A percentile compares a stretch with the other conserved stretches of the same genome.
phyloP scores from a whole-genome alignment of 768 basidiomycete species.

The Mycena indigotica region DNA sequence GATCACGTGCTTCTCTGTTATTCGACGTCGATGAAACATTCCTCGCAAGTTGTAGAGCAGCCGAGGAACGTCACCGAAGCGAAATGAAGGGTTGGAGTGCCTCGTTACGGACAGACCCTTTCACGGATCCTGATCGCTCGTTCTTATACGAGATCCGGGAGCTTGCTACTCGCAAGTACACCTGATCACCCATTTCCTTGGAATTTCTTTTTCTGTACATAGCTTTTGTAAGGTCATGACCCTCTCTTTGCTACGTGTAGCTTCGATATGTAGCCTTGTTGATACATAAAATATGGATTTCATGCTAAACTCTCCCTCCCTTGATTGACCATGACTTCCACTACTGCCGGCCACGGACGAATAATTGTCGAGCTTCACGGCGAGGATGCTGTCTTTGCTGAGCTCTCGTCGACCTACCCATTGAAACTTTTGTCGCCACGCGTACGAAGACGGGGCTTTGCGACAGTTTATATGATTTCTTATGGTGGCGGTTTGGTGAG shows the following conservation, averaged over 20 bases:
- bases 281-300: constrained; percentile 25
- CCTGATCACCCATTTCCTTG: constrained; percentile 28
- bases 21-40: constrained; percentile 79
- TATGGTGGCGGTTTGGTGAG: constrained; percentile 94
- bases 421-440: constrained; percentile 84
- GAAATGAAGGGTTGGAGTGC: constrained; percentile 86
- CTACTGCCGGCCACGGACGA: constrained; percentile 55
- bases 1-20: constrained; percentile 78
- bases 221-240: constrained; percentile 13
- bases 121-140: constrained; percentile 56
- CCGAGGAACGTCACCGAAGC: constrained; percentile 78
- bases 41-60: constrained; percentile 66
- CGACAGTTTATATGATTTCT: constrained; percentile 74
- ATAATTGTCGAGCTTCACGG: constrained; percentile 58
- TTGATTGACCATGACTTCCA: constrained; percentile 28
- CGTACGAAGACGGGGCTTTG: constrained; percentile 50
- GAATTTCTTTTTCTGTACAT: constrained; percentile 10
- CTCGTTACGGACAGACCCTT: constrained; percentile 39
- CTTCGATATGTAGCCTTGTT: constrained; percentile 35
- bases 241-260: constrained; percentile 20
- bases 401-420: constrained; percentile 81
- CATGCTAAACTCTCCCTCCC: constrained; percentile 22
- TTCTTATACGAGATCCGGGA: constrained; percentile 82
- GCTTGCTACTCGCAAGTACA: constrained; percentile 84
- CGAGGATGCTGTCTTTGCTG: constrained; percentile 62